phyloP scores from a whole-genome alignment of 345 rosid species.

The Limnanthes douglasii region DNA sequence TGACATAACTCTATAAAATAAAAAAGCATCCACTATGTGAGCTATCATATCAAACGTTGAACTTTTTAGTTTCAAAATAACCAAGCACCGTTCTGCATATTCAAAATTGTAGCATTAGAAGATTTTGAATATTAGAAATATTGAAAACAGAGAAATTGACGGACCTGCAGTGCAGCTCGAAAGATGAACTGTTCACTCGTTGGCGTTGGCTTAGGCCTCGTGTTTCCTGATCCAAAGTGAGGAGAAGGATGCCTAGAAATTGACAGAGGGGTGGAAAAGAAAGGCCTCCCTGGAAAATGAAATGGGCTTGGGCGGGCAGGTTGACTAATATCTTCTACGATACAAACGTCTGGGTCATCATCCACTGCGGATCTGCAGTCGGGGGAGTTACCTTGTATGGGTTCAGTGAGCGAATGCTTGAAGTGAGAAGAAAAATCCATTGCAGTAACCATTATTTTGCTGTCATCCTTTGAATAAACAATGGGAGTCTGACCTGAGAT shows the following conservation, averaged over 20 bases:
- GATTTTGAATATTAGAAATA: no score
- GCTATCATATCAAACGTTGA: no score
- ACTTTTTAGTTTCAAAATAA: no score
- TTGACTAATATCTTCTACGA: conserved; percentile 63
- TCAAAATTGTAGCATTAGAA: no score
- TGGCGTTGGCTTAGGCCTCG: conserved; percentile 20
- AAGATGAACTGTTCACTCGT: conserved; percentile 38
- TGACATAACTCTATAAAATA: no score
- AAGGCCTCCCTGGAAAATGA: conserved; percentile 12
- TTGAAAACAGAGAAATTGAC: conserved; percentile 4
- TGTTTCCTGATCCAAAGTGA: conserved; percentile 22
- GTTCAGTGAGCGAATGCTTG: conserved; percentile 48
- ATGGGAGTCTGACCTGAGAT: conserved; percentile 6
- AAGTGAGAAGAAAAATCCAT: no score
- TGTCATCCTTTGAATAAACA: conserved; percentile 9
- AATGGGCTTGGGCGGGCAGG: conserved; percentile 24
- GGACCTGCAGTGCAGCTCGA: conserved; percentile 76
- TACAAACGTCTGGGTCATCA: conserved; percentile 62
- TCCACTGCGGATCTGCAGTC: conserved; percentile 41
- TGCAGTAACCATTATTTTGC: no score
- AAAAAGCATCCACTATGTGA: no score
- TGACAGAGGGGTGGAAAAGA: conserved; percentile 13
- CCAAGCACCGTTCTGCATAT: no score
- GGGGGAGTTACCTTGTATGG: conserved; percentile 48
- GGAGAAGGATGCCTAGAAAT: conserved; percentile 12